These are phyloP conservation scores for Debaryomycetaceae sp. DNA, from an alignment of 1,139 yeast species.

Conservation along the genomic window DNA sequence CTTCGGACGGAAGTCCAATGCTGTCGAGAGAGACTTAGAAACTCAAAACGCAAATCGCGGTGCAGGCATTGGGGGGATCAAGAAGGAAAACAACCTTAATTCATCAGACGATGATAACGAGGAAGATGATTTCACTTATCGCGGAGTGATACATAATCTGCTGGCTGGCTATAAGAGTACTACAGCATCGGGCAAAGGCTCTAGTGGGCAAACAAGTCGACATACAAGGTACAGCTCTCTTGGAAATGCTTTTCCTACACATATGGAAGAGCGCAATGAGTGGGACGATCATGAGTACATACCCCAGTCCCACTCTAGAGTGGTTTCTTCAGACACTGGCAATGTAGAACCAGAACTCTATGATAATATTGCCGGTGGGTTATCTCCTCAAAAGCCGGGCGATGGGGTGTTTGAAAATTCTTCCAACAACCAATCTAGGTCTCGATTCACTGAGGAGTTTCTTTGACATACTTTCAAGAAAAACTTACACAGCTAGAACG, in stretches of 20 bases:
- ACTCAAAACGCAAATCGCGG: slow-evolving; percentile 4
- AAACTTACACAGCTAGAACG: no score
- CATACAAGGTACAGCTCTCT: slow-evolving; percentile 9
- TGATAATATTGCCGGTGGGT: neutral
- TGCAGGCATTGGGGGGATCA: neutral
- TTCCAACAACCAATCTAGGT: slow-evolving; percentile 19
- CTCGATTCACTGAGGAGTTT: slow-evolving; percentile 24
- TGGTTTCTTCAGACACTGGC: slow-evolving; percentile 11
- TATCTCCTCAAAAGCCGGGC: neutral
- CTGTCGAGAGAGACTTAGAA: slow-evolving; percentile 7
- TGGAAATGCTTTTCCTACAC: slow-evolving; percentile 5
- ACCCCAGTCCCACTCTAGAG: slow-evolving; percentile 6
- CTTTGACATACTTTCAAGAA: slow-evolving; percentile 1
- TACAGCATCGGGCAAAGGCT: slow-evolving; percentile 24
- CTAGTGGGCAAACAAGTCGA: slow-evolving; percentile 18
- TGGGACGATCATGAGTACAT: slow-evolving; percentile 7
- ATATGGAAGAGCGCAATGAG: slow-evolving; percentile 2
- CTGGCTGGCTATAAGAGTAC: slow-evolving; percentile 11
- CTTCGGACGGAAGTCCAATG: slow-evolving; percentile 23
- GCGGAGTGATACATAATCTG: slow-evolving; percentile 29
- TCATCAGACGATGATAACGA: slow-evolving; percentile 5
- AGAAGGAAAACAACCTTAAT: neutral
- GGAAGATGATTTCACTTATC: slow-evolving; percentile 37
- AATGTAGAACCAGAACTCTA: neutral
- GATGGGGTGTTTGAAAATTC: neutral